Base-by-base conservation (phyloP, 805 yeast genomes). In the Cyberlindnera xishuangbannaensis region DNA sequence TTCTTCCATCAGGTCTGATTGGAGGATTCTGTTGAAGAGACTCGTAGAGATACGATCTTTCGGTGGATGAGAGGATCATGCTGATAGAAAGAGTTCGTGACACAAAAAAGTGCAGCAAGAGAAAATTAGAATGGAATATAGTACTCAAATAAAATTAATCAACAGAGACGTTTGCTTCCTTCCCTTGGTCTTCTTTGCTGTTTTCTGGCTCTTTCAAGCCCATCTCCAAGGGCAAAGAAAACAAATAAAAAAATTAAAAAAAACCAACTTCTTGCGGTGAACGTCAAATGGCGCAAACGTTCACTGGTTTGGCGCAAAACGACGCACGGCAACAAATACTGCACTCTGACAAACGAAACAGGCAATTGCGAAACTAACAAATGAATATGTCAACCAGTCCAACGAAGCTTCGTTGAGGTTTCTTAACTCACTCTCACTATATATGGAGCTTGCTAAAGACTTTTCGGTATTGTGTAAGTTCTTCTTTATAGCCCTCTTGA, bases 1-100 rank as follows among this genome's bases (percentile, higher is more conserved):
- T 61, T 48, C 98, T 71, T 1, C 95, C 83, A 56, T 92, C 98
- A 2, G 97, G 94, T 40, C 98, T 72, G 20, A 78, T 65, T 5
- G 82, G 73, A 0, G 88, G 81, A 3, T 51, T 37, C 11, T 64
- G 64, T 7, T 65, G 53, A 17, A 90, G 63, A 0, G 96, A 85
- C 31, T 82, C 87, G 49, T 78, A 74, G 16, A 90, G 62, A 53
- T 80, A 90, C 2, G 82, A 68, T 47, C 83, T 69, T 54, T 83
- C 95, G 1, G 92, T 79, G 3, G 81, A 77, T 4, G 92, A 83
- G 33, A 83, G 64, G 22, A 73, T 67, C 88, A 81, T 82, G n/a
- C 9, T 20, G 23, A 20, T 9, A 20, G n/a, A n/a, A n/a, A n/a
- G n/a, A n/a, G n/a, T n/a, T n/a, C n/a, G n/a, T n/a, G n/a, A n/a